Evolutionary conservation across 805 yeast species (phyloP), one percentile per base, ranked within the genome.

Genomic region (Saccharomycopsis fibuligera): DNA sequence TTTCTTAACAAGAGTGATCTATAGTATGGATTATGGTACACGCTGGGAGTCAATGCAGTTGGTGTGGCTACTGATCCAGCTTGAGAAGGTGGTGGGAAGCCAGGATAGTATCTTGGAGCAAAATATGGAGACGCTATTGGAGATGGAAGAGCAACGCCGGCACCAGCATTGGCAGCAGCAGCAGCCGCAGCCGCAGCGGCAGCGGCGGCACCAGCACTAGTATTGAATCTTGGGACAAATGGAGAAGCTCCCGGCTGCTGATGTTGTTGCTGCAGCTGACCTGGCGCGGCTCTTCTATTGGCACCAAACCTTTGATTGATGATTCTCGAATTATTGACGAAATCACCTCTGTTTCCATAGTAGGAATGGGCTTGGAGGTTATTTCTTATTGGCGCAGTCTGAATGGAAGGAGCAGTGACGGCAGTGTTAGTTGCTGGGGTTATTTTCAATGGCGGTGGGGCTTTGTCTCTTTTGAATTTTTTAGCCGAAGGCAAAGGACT

Each of bases 351-450:
- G 19, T 36, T 14, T 21, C 24, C 30, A 14, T 24, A 24, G 21
- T 17, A 17, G 8, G 36, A 30, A 12, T 22, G 33, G 25, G 3
- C 27, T 29, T 16, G 5, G n/a, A 19, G 5, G 25, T 21, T 30
- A 33, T 52, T 49, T 43, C 45, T 60, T n/a, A 62, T 60, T 14
- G 68, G 68, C 14, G 68, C 68, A 2, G 67, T 62, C 41, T 60
- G 63, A 43, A 64, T 63, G 5, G 53, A 47, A 21, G 66, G 67
- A 17, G 52, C 54, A 27, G 54, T 56, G 3, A n/a, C n/a, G n/a
- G n/a, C n/a, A n/a, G n/a, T n/a, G n/a, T n/a, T n/a, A n/a, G n/a
- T n/a, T 57, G 49, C 0, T 48, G 23, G 1, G 56, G 44, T 41
- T 6, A 64, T 39, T 29, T 60, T 59, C 30, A 64, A 50, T 2